Base-by-base conservation (phyloP, 1,284 basidiomycete species). In the Xerocomus amazonicus region DNA sequence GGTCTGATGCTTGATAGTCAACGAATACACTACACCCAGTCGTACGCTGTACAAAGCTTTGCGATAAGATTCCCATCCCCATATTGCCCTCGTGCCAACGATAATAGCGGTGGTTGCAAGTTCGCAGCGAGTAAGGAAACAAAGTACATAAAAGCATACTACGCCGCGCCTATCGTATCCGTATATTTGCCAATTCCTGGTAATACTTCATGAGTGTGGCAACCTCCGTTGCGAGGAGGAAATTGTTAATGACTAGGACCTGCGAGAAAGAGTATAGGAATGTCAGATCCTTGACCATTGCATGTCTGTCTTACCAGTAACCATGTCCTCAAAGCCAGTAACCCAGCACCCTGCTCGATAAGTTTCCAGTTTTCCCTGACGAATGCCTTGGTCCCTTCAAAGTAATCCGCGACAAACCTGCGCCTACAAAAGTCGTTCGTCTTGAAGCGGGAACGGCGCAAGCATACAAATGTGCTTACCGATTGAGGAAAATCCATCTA, bases 331-430 rank as follows among this genome's bases (percentile, higher is more conserved):
- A 89, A 59, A 0, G 84, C 83, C 32, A 73, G 69, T 75, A 82
- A 79, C 4, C 87, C 86, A 35, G 84, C 86, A 5, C 84, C 84
- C 34, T 69, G 69, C 55, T 81, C 79, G 28, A 89, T 88, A 64
- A 81, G 76, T 45, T 61, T 63, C 77, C 80, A 84, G 58, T 85
- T 83, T 29, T 76, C 68, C 39, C 77, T 71, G 2, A 89, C 60
- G 57, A 89, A 89, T 0, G 58, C 58, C 9, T 72, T 70, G 3
- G 73, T 70, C 0, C 81, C 83, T 27, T 74, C 65, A 38, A 67
- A 66, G 56, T 81, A 84, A 50, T 81, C 67, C 19, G 70, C 68
- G n/a, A 84, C 70, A 56, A 87, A 87, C 16, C 51, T 59, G 32
- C 72, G 70, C 45, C 80, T 84, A 37, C 7, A 31, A 28, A 23